Base-by-base conservation (phyloP, 148 eudicot genomes). In the Arbutus unedo region DNA sequence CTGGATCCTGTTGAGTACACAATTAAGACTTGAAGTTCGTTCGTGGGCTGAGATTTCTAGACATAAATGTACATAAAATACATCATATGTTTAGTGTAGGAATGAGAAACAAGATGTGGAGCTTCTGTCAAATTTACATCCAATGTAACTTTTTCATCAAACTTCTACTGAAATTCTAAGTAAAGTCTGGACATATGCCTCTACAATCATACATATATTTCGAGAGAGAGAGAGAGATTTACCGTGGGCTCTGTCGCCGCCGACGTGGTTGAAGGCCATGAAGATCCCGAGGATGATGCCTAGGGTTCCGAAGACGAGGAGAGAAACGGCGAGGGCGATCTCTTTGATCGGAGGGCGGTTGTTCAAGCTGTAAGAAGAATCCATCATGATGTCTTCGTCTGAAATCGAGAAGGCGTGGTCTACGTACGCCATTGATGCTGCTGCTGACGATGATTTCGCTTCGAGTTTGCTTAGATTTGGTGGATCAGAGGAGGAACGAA, bases 341-440 rank as follows among this genome's bases (percentile, higher is more conserved):
- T 96, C 99, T 82, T 91, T 94, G 82, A 93, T 88, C 1, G 98
- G 99, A 21, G 94, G 97, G 3, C 89, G 90, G 82, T 93, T 93
- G 85, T 91, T 90, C 44, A 91, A 75, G 62, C 88, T 79, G 82
- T 90, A 92, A 1, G 95, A 87, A 23, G 90, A 81, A 23, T 93
- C 99, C 88, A 96, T 92, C 97, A 93, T 91, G 7, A 94, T 88
- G 81, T 95, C 98, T 64, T 95, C 98, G 81, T 95, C 98, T 9
- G 95, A 89, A 18, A 95, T 95, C 19, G 98, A 95, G 85, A 93
- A 95, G 2, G 98, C 98, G 79, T 94, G 98, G 82, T 95, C 98
- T 19, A 95, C 98, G 79, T 95, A 95, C 90, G 98, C 98, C 98
- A 95, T 95, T 82, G 74, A 6, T 5, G 23, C 11, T 25, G 43